Evolutionary conservation across 306 rosid genomes (phyloP), one percentile per base, ranked within the genome.

Genomic region (Ceratonia siliqua): DNA sequence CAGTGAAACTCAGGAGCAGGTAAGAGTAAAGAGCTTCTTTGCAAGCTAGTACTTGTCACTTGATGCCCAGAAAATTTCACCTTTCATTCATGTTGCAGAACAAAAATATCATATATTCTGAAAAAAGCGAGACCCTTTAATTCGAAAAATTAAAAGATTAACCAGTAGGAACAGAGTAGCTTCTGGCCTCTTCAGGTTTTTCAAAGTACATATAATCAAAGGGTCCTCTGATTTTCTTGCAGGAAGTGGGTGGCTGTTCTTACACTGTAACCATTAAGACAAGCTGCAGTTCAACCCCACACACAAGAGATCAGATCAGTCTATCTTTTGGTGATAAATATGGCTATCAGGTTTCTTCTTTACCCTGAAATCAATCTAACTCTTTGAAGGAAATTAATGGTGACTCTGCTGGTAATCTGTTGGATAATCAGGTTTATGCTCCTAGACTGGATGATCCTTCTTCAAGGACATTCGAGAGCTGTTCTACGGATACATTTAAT

Each of bases 301-400:
- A 85, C 54, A 93, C 98, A 2, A 83, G 93, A 72, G 98, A 90
- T 75, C 85, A 71, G 1, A 90, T 90, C 81, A 90, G 98, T 78
- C 83, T 90, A 45, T 11, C 89, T 4, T 93, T 93, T 69, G 97
- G 98, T 2, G 98, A 93, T 68, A 92, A 90, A 36, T 83, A 87
- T 79, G 98, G 97, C 62, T 81, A 90, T 79, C 91, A 90, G 98
- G 98, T 92, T 64, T 32, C 46, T 66, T 56, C 15, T 25, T 4
- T 46, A 1, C 28, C 41, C 43, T 20, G 9, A 17, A 64, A 38
- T 65, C 9, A 6, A 28, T n/a, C 20, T 25, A 39, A 62, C 21
- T 2, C 30, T 41, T 36, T 41, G 35, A 30, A 42, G 17, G 5
- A 25, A 6, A 33, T 35, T 45, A 17, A 38, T 14, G 20, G 13